phyloP scores from a whole-genome alignment of 306 rosid genomes.

The Quercus rubra region DNA sequence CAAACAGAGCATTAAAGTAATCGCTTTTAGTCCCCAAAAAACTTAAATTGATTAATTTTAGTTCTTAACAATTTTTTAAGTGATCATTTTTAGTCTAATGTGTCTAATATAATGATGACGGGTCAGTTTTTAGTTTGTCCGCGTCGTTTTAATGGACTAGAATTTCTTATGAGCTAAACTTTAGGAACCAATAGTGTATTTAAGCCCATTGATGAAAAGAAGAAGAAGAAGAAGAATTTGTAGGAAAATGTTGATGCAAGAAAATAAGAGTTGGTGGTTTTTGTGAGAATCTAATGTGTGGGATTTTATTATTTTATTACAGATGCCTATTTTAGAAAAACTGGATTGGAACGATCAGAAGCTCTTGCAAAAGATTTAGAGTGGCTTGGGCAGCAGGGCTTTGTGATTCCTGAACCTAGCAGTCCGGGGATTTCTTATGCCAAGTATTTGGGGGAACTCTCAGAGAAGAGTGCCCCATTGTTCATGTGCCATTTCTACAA shows the following conservation, averaged over 20 bases:
- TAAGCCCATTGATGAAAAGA: background rate
- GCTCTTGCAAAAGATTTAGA: conserved; percentile 57
- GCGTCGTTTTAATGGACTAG: no score
- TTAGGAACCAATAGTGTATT: background rate
- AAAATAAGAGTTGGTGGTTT: background rate
- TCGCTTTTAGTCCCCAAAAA: no score
- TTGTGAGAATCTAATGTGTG: background rate
- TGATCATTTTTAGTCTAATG: no score
- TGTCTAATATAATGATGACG: no score
- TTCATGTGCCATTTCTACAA: conserved; percentile 87
- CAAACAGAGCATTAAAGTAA: no score
- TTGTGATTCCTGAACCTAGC: conserved; percentile 55
- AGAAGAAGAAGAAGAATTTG: no score
- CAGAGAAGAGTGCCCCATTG: conserved; percentile 57
- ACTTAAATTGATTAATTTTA: no score
- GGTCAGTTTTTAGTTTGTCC: no score
- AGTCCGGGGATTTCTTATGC: conserved; percentile 65
- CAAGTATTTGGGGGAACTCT: conserved; percentile 62
- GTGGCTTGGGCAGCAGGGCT: conserved; percentile 56
- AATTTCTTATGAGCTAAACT: no score
- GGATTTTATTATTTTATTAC: conserved; percentile 7
- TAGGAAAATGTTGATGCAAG: background rate
- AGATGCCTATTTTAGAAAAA: conserved; percentile 79
- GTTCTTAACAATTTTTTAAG: no score
- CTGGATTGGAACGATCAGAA: conserved; percentile 82